Evolutionary conservation across 495 filamentous ascomycete species (phyloP), one percentile per base, ranked within the genome.

Genomic region (Aspergillus bridgeri): DNA sequence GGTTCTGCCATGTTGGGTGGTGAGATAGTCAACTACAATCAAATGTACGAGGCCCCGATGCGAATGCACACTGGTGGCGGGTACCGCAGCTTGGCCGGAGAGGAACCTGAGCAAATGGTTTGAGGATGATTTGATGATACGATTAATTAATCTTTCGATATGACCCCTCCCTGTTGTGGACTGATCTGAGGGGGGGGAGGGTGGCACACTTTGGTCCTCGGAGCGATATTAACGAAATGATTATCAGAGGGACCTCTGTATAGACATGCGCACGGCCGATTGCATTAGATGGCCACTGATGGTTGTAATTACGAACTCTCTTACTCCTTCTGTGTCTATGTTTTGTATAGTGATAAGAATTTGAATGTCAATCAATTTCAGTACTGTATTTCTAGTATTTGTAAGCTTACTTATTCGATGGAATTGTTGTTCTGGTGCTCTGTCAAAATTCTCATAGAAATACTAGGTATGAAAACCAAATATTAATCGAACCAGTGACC

Each of bases 21-120:
- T 15, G 82, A 89, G 60, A 63, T 77, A 17, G 83, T 98, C 53
- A 89, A 96, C 69, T 98, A 96, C 69, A 87, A 89, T 20, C 83
- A 81, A 38, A 85, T 98, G 80, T 98, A 96, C 73, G 93, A 96
- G 65, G 82, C 84, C 5, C 94, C 93, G 6, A 68, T 77, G 22
- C 79, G 84, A 51, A 89, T 88, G 81, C 80, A 72, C 54, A 75
- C 72, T 62, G 76, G 66, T 15, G 61, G 70, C 4, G 55, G 62
- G 11, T 79, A 79, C 56, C 72, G 67, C 18, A 77, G 77, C 56
- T 63, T 78, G 56, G 73, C 73, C 17, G 65, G 58, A 29, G 75
- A 78, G 21, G 76, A 77, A 29, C 67, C 67, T 17, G 73, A 69
- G 50, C 60, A 60, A 17, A 65, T 65, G 60, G 65, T 68, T 42